Evolutionary conservation across 2,329 filamentous ascomycete species (phyloP), one percentile per base, ranked within the genome.

Genomic region (Calycina marina): DNA sequence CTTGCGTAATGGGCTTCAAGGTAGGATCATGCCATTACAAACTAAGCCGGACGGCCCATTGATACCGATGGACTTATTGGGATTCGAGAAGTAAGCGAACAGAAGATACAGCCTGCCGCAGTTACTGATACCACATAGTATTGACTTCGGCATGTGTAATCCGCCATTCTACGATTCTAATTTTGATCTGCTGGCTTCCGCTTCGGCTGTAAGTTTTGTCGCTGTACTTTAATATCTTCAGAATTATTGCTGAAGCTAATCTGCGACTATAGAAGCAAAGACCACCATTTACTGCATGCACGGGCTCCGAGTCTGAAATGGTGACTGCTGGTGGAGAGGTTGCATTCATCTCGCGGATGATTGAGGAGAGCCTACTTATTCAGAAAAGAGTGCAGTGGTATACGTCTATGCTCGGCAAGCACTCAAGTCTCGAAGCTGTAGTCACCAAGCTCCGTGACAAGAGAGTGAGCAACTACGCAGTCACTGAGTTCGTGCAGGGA

Each of bases 71-170:
- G 60, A 72, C 24, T 62, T 62, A 0, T 49, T 75, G 1, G 55
- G 53, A 14, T 50, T 69, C 4, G 51, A 58, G 5, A 49, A 37
- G 56, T 56, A 48, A 22, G 25, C 40, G 9, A 9, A 10, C 9
- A 4, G 6, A 5, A 27, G 10, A 33, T 12, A 14, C 14, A 13
- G n/a, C 13, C n/a, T n/a, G n/a, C n/a, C n/a, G n/a, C 12, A 25
- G 12, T 32, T 9, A 25, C 6, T 32, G n/a, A 18, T 15, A 14
- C 13, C 9, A 4, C 34, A 5, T 29, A 63, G 60, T 3, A 62
- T 93, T 26, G 77, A 88, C 50, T 94, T 96, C 52, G 74, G 72
- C 37, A 92, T 96, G 74, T 88, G 79, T 41, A 98, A 98, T 44
- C 90, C 90, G 0, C 90, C 90, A 0, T 98, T 98, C 58, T 96